Conservation (phyloP, 2,329 filamentous ascomycete species). For the Arthrobotrys megalospora region DNA sequence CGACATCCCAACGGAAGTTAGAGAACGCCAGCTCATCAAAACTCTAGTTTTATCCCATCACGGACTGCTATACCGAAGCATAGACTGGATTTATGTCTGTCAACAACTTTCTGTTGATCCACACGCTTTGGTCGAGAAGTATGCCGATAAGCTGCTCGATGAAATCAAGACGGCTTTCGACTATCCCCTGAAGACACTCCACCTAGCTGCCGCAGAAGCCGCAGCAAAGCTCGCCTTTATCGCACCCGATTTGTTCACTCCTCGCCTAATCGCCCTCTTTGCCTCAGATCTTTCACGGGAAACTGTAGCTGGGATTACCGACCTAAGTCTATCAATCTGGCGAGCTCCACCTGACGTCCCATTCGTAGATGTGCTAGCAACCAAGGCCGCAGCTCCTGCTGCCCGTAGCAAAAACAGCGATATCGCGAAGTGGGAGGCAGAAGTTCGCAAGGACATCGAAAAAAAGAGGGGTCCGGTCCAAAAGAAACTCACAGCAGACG, state of each 20-base stretch:
- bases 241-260: slow-evolving; percentile 84
- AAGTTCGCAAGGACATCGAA: slow-evolving; percentile 87
- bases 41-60: slow-evolving; percentile 83
- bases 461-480: slow-evolving; percentile 87
- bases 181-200: slow-evolving; percentile 52
- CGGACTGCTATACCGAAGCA: slow-evolving; percentile 75
- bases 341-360: slow-evolving; percentile 88
- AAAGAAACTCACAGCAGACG: slow-evolving; percentile 91
- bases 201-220: slow-evolving; percentile 81
- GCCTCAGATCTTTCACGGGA: slow-evolving; percentile 79
- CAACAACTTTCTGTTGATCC: slow-evolving; percentile 86
- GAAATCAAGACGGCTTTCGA: slow-evolving; percentile 72
- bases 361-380: slow-evolving; percentile 85
- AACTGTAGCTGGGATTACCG: slow-evolving; percentile 80
- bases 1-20: slow-evolving; percentile 69
- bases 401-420: slow-evolving; percentile 83
- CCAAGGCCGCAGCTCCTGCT: slow-evolving; percentile 70
- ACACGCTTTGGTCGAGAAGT: slow-evolving; percentile 78
- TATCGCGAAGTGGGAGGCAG: slow-evolving; percentile 96
- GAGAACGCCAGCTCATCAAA: slow-evolving; percentile 77
- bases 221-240: slow-evolving; percentile 95
- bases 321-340: slow-evolving; percentile 92
- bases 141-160: slow-evolving; percentile 76
- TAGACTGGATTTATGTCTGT: slow-evolving; percentile 91
- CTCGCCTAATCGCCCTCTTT: slow-evolving; percentile 82